phyloP scores from a whole-genome alignment of 2,329 filamentous ascomycete genomes.

The Cladobotryum mycophilum region DNA sequence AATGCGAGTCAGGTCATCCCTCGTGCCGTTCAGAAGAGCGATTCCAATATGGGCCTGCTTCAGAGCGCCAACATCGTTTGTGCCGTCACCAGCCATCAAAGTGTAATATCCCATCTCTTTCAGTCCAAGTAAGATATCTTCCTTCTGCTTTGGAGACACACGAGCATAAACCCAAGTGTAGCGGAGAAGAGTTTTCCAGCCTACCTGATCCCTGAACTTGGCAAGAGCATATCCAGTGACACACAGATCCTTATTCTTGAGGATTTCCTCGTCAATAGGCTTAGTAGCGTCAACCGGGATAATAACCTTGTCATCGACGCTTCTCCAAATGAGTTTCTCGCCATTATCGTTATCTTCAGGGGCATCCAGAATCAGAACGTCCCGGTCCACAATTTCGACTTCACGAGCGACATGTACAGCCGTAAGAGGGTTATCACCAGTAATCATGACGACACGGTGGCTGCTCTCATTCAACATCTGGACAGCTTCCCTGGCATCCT shows the following conservation, averaged over 20 bases:
- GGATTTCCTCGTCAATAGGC: slow-evolving; percentile 71
- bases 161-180: slow-evolving; percentile 97
- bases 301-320: slow-evolving; percentile 81
- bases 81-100: slow-evolving; percentile 96
- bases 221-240: slow-evolving; percentile 90
- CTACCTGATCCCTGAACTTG: slow-evolving; percentile 77
- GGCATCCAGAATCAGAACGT: slow-evolving; percentile 89
- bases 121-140: slow-evolving; percentile 92
- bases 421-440: slow-evolving; percentile 93
- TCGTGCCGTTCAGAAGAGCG: slow-evolving; percentile 88
- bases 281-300: slow-evolving; percentile 80
- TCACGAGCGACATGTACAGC: slow-evolving; percentile 92
- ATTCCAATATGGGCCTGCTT: slow-evolving; percentile 98
- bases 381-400: slow-evolving; percentile 95
- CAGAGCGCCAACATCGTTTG: slow-evolving; percentile 93
- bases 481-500: slow-evolving; percentile 88
- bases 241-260: slow-evolving; percentile 84
- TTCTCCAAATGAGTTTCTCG: slow-evolving; percentile 85
- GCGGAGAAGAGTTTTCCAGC: slow-evolving; percentile 70
- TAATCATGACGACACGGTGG: slow-evolving; percentile 98
- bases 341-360: slow-evolving; percentile 82
- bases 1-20: slow-evolving; percentile 84
- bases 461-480: slow-evolving; percentile 98
- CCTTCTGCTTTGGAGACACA: slow-evolving; percentile 97
- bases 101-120: slow-evolving; percentile 98